These are phyloP conservation scores for Verticillium isaacii DNA, from an alignment of 2,329 filamentous ascomycete species.

Conservation along the genomic window DNA sequence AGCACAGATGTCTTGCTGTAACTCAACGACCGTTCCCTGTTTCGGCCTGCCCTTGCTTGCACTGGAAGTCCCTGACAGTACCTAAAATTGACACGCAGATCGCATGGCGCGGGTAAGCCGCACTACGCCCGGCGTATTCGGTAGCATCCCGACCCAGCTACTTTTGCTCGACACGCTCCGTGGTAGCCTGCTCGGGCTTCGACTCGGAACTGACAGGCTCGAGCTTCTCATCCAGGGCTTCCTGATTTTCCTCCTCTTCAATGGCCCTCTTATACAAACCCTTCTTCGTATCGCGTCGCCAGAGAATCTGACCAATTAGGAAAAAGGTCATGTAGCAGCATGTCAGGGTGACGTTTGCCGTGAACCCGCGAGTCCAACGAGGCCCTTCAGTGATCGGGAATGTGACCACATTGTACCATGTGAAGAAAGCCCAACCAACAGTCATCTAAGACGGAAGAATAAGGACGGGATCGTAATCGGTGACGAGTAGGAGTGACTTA, in stretches of 20 bases:
- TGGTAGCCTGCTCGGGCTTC: background rate
- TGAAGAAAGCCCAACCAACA: constrained; percentile 18
- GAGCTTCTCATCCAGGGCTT: constrained; percentile 15
- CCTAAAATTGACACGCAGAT: no score
- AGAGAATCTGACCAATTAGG: constrained; percentile 23
- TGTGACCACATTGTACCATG: constrained; percentile 16
- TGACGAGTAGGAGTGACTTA: constrained; percentile 1
- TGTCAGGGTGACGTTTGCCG: constrained; percentile 16
- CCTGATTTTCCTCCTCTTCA: constrained; percentile 17
- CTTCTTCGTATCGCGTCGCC: constrained; percentile 21
- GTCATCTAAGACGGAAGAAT: constrained; percentile 20
- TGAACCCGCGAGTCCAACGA: constrained; percentile 17
- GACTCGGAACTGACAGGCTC: background rate
- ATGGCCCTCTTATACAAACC: constrained; percentile 14
- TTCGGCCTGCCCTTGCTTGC: no score
- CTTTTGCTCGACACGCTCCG: background rate
- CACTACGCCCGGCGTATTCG: no score
- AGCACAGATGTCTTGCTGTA: no score
- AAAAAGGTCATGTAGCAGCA: constrained; percentile 23
- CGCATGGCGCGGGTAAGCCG: no score
- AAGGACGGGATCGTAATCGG: background rate
- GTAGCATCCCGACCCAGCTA: no score
- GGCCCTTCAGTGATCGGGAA: constrained; percentile 17
- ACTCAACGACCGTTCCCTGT: no score
- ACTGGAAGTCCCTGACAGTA: no score